Base-by-base conservation (phyloP, 2,329 filamentous ascomycete species). In the Ceratocystis papillata region DNA sequence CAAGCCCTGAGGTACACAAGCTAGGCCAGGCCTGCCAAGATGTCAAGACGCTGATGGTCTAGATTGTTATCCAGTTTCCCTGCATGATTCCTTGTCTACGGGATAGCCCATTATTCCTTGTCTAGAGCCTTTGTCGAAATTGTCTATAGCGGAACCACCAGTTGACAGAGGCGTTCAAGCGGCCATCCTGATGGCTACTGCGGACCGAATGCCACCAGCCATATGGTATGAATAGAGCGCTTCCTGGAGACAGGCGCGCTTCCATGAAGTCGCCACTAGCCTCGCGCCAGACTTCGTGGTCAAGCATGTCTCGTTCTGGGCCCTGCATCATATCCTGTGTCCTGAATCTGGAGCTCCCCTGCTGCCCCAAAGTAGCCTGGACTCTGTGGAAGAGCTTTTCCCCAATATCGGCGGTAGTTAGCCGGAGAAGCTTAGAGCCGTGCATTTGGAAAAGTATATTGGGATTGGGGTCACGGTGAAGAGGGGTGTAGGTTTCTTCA, bases 281-380 rank as follows among this genome's bases (percentile, higher is more conserved):
- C 46, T 63, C 67, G 1, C 72, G 69, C 94, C 93, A 97, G 2
- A 96, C 80, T 2, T 81, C 84, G 1, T 81, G 76, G 69, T 92
- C 84, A 15, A 96, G 74, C 1, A 80, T 77, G 22, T 78, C 75
- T 69, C 85, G 85, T 76, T 96, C 90, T 1, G 77, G 75, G 0
- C 91, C 91, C 63, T 86, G 80, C 91, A 97, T 96, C 92, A 97
- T 96, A 73, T 96, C 91, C 10, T 86, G 81, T 0, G 89, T 88
- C 66, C 91, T 81, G 70, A 96, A 78, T 20, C 78, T 76, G 15
- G 79, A 76, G 65, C 74, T 80, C 2, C 74, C 76, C 2, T 63
- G 57, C 50, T 70, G 70, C 1, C 75, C 74, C 17, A 83, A 73
- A 65, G 72, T 69, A 17, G 70, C 71, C 68, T 80, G 79, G 0